Percentiles rank a stretch among this genome's conserved stretches.
phyloP scores from a whole-genome alignment of 116 monocot species.

The Papilionanthe hybrid region DNA sequence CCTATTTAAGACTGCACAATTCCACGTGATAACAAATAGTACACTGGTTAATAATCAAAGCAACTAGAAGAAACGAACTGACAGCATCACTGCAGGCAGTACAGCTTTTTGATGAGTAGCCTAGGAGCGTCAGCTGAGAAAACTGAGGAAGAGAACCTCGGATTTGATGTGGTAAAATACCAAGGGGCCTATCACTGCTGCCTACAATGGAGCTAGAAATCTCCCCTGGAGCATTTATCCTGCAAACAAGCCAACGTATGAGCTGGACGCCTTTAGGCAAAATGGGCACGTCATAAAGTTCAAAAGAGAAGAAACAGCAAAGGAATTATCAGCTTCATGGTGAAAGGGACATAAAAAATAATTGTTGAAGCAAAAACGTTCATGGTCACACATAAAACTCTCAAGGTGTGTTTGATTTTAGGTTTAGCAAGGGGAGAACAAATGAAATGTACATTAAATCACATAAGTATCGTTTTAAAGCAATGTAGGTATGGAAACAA shows the following conservation, averaged over 20 bases:
- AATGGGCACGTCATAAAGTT: background rate
- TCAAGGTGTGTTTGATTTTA: background rate
- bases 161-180: slow-evolving; percentile 92
- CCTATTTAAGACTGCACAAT: background rate
- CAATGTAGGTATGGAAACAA: background rate
- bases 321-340: too few species aligned
- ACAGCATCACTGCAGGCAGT: slow-evolving; percentile 77
- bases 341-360: background rate
- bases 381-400: background rate
- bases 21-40: background rate
- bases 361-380: background rate
- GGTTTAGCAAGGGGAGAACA: background rate
- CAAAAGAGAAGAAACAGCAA: background rate
- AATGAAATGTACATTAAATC: background rate
- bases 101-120: slow-evolving; percentile 75
- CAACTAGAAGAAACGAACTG: slow-evolving; percentile 23
- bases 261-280: background rate
- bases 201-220: slow-evolving; percentile 34
- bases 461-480: background rate
- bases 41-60: background rate
- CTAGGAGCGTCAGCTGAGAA: slow-evolving; percentile 68
- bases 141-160: slow-evolving; percentile 73
- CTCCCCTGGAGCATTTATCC: slow-evolving; percentile 84
- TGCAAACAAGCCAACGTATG: slow-evolving; percentile 19
- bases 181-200: slow-evolving; percentile 53